Conservation (phyloP, 1,284 basidiomycete genomes). For the Ceratobasidium sp. region DNA sequence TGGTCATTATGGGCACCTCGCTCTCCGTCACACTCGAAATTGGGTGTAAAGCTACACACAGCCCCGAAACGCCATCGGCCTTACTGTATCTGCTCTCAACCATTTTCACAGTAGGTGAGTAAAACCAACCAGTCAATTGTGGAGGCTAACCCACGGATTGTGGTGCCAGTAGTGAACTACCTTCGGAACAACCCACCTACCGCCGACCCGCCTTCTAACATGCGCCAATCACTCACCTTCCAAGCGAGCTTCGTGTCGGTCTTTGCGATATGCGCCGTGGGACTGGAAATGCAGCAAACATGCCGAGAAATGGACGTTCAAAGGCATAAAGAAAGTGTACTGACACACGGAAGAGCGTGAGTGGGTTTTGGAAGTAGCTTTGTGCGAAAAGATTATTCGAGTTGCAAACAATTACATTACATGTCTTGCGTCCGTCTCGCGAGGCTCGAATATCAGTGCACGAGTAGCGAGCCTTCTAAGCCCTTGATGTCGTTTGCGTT, state of each 20-base stretch:
- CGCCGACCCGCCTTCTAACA: constrained; percentile 75
- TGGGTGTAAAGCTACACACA: constrained; percentile 77
- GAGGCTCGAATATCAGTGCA: constrained; percentile 15
- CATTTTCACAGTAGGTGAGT: neutral
- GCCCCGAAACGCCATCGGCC: constrained; percentile 77
- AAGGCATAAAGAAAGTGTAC: neutral
- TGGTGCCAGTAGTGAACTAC: constrained; percentile 65
- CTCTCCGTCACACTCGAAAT: constrained; percentile 80
- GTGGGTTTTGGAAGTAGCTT: neutral
- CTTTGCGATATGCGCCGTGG: constrained; percentile 59
- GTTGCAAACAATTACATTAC: constrained; percentile 5
- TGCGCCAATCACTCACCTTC: constrained; percentile 71
- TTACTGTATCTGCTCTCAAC: constrained; percentile 56
- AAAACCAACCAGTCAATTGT: neutral
- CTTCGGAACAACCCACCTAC: constrained; percentile 65
- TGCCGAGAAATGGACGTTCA: constrained; percentile 68
- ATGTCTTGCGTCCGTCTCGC: constrained; percentile 1
- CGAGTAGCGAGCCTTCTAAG: neutral
- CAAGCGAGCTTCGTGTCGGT: constrained; percentile 63
- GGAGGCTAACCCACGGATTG: neutral
- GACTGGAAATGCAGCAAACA: constrained; percentile 67
- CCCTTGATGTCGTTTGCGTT: constrained; percentile 33
- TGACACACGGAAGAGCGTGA: neutral
- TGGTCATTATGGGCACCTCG: constrained; percentile 74
- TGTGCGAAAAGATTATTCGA: neutral